Base-by-base conservation (phyloP, 345 rosid genomes). In the Litchi chinensis region DNA sequence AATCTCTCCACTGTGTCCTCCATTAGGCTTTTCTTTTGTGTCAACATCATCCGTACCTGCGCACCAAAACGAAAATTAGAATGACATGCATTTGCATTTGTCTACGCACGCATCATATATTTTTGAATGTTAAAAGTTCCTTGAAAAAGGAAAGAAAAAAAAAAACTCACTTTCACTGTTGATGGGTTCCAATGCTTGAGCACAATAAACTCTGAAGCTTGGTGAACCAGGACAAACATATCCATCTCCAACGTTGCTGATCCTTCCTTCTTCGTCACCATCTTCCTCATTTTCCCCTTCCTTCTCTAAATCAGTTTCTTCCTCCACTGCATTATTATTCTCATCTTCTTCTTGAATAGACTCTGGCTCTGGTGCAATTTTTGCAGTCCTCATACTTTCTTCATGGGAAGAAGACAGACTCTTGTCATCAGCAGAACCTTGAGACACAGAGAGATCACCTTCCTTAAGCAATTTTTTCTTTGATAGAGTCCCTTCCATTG, bases 201-300 rank as follows among this genome's bases (percentile, higher is more conserved):
- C 12, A 67, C 74, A 79, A 76, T 79, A 85, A 40, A 85, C 82
- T 65, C 87, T 82, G 79, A 85, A 85, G 68, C 87, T 85, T 5
- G 87, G 87, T 3, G 87, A 80, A 26, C 83, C 77, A 59, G 77
- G 80, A 54, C 68, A 70, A 37, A 77, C 4, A 39, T 21, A 13
- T 48, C 26, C 24, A 59, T 43, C 56, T 1, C 8, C 40, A 8
- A 41, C 9, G 37, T 37, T 65, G 32, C 73, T 9, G 50, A 26
- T 48, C 48, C 77, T n/a, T 70, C 59, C 73, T 8, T 73, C 64
- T 8, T 28, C 77, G 4, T 76, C 78, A 0, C 32, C 74, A 12
- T 75, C 82, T 28, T 71, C 79, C 8, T 24, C 73, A 26, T 24
- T 32, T 21, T 64, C 78, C 46, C 6, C 48, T 8, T 54, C 39